These are phyloP conservation scores for Colletotrichum theobromicola DNA, from an alignment of 2,329 filamentous ascomycete species.

Conservation along the genomic window DNA sequence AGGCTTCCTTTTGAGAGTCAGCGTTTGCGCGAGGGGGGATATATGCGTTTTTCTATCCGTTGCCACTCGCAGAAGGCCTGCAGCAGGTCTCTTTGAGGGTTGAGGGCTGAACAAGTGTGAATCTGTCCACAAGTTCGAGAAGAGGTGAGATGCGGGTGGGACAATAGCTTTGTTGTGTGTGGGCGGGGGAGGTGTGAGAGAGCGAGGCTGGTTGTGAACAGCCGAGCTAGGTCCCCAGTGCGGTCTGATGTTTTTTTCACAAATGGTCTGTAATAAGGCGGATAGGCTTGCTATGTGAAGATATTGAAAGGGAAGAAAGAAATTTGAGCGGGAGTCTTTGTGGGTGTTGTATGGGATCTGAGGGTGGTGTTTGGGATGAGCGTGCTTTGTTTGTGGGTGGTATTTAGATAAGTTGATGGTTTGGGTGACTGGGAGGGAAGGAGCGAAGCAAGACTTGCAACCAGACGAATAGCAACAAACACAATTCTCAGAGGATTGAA, in stretches of 20 bases:
- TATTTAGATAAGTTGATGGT: neutral
- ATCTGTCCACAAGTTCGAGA: neutral
- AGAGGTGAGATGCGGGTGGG: neutral
- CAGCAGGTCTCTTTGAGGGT: neutral
- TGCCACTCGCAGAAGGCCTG: neutral
- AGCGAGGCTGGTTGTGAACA: neutral
- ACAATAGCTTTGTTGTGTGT: neutral
- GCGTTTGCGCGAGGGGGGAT: neutral
- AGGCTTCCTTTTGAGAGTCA: neutral
- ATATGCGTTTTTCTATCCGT: neutral
- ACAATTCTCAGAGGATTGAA: accelerated
- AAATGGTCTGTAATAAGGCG: neutral
- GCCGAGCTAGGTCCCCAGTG: accelerated
- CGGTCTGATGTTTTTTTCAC: neutral
- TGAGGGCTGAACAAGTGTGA: neutral
- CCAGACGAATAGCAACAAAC: neutral
- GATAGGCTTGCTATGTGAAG: neutral
- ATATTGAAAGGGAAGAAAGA: neutral
- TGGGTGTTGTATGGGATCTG: neutral
- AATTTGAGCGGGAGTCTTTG: neutral
- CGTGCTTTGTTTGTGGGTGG: neutral
- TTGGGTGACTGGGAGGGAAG: neutral
- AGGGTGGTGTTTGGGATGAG: neutral
- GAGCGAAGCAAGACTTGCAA: neutral
- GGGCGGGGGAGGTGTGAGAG: too few species aligned